Conservation (phyloP, 257 asterid genomes). For the Solanum clarkiae region DNA sequence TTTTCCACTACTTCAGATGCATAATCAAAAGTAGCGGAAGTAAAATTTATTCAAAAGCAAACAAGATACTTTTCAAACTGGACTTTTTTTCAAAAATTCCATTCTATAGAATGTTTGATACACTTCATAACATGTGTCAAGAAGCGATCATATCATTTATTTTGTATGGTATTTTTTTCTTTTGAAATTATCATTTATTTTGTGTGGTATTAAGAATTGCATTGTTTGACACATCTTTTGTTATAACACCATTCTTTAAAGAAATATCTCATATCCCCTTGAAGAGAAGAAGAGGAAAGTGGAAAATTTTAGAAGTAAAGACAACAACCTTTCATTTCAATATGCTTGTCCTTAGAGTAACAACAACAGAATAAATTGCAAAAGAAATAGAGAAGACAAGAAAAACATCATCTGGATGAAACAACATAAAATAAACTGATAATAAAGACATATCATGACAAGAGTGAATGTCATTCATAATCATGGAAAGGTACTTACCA, state of each 20-base stretch:
- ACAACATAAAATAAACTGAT: background rate
- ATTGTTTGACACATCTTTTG: background rate
- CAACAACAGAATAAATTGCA: background rate
- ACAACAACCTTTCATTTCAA: background rate
- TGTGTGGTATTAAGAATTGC: background rate
- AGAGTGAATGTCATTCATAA: background rate
- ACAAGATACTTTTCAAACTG: background rate
- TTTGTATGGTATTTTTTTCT: background rate
- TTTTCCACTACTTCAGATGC: background rate
- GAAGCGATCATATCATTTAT: background rate
- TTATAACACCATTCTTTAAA: background rate
- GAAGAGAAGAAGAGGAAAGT: background rate
- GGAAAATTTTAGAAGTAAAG: background rate
- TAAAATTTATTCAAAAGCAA: background rate
- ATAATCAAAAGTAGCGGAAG: background rate
- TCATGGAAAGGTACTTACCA: constrained; percentile 31
- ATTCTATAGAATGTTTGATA: background rate
- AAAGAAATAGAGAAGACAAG: background rate
- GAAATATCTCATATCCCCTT: background rate
- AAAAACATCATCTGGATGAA: background rate
- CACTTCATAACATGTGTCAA: background rate
- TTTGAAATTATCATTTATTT: background rate
- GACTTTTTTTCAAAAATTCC: background rate
- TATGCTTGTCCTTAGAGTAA: background rate
- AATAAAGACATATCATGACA: background rate